Evolutionary conservation across 345 rosid species (phyloP), one percentile per base, ranked within the genome.

Genomic region (Barbarea vulgaris): DNA sequence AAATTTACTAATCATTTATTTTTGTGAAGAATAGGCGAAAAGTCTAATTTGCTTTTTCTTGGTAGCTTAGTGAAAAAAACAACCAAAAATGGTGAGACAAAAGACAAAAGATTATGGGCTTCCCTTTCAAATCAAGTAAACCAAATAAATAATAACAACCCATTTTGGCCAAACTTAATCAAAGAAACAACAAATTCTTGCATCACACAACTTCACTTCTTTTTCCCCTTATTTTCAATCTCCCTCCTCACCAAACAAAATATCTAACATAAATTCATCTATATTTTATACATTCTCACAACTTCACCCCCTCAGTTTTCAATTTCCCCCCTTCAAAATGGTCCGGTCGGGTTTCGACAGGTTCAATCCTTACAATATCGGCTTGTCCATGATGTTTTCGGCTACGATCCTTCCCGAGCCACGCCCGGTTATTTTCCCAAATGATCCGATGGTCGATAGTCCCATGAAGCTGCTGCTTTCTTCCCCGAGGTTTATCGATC

Each of bases 381-480:
- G 85, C 77, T 92, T 92, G 67, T 88, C 83, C n/a, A 81, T 55
- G 86, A 82, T 88, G 22, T 75, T 87, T 11, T 86, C 91, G 3
- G 87, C 87, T 5, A 87, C 86, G 24, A 88, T 83, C 69, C 93
- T 86, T 47, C 92, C 97, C 0, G 97, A 88, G 59, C 91, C 83
- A 8, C 89, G 87, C 48, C 93, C 88, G 1, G 86, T 87, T 76
- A 86, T 87, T 75, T 81, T 92, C 2, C 91, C 87, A 22, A 87
- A 87, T 28, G 97, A 80, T 17, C 93, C 86, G 6, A 87, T 83
- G 22, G 85, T 72, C 6, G 98, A 81, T 72, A 95, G 64, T 31
- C 98, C 86, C 88, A 88, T 93, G 85, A 96, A 91, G 81, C 96
- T 96, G 84, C 96, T 88, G 83, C 98, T 95, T 74, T 90, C 99